Conservation (phyloP, 345 rosid genomes). For the Geranium rotundifolium region DNA sequence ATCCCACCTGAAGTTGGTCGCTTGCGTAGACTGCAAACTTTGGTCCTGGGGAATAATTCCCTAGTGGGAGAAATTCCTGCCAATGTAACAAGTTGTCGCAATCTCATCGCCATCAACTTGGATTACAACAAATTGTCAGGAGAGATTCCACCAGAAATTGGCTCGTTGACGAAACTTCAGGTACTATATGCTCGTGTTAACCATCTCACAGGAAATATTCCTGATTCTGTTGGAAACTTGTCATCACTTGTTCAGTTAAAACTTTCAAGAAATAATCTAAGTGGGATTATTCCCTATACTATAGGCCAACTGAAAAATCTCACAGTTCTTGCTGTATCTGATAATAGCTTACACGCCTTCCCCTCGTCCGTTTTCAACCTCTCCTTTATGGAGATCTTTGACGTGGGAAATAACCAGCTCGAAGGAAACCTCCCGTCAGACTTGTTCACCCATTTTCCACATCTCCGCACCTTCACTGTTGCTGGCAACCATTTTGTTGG, state of each 20-base stretch:
- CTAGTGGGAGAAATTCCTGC: slow-evolving; percentile 7
- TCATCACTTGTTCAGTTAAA: neutral
- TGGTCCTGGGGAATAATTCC: rapidly evolving
- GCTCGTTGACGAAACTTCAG: slow-evolving; percentile 14
- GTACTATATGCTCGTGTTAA: neutral
- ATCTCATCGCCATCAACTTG: slow-evolving; percentile 9
- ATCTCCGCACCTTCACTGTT: neutral
- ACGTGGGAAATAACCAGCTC: slow-evolving; percentile 7
- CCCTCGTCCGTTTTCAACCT: slow-evolving; percentile 17
- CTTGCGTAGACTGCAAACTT: neutral
- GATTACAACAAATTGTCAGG: slow-evolving; percentile 13
- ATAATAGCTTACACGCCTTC: slow-evolving; percentile 15
- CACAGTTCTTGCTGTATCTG: slow-evolving; percentile 10
- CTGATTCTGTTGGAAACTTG: slow-evolving; percentile 5
- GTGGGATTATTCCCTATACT: slow-evolving; percentile 12
- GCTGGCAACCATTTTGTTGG: neutral
- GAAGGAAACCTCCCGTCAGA: neutral
- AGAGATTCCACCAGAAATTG: slow-evolving; percentile 7
- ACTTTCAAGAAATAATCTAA: slow-evolving; percentile 14
- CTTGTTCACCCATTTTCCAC: neutral
- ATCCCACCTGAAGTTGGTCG: neutral
- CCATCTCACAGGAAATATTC: slow-evolving; percentile 16
- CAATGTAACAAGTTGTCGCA: slow-evolving; percentile 11
- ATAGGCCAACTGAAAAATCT: slow-evolving; percentile 13
- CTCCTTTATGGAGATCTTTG: slow-evolving; percentile 11